Evolutionary conservation across 768 basidiomycete genomes (phyloP).

Genomic region (Tricholoma matsutake): DNA sequence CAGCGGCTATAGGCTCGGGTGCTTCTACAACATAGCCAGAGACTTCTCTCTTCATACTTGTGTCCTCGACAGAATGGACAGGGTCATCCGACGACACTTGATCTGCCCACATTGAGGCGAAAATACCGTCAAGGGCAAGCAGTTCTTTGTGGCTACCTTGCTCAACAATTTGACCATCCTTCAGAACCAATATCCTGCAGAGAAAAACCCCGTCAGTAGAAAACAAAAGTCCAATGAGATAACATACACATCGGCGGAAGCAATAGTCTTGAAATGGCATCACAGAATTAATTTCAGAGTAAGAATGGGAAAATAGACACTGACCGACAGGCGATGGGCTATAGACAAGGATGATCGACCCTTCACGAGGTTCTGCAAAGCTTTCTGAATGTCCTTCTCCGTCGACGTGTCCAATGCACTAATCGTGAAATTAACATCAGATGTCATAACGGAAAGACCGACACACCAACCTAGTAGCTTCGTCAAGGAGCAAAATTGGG

Average conservation of each 20-base stretch:
- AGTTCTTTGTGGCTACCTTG: slow-evolving; percentile 78
- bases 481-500: slow-evolving; percentile 74
- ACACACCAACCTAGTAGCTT: slow-evolving; percentile 59
- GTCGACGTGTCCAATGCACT: slow-evolving; percentile 88
- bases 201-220: slow-evolving; percentile 8
- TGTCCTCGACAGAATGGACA: slow-evolving; percentile 26
- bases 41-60: slow-evolving; percentile 35
- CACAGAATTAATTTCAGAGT: slow-evolving; percentile 15
- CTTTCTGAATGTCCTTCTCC: slow-evolving; percentile 86
- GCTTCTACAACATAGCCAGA: slow-evolving; percentile 45
- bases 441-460: neutral
- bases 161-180: slow-evolving; percentile 87
- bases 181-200: slow-evolving; percentile 83
- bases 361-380: slow-evolving; percentile 73
- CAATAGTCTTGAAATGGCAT: slow-evolving; percentile 40
- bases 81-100: slow-evolving; percentile 69
- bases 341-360: slow-evolving; percentile 76
- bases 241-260: slow-evolving; percentile 59
- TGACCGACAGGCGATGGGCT: slow-evolving; percentile 74
- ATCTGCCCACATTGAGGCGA: slow-evolving; percentile 88
- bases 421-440: slow-evolving; percentile 5
- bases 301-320: slow-evolving; percentile 22
- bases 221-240: slow-evolving; percentile 1
- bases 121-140: slow-evolving; percentile 64
- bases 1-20: slow-evolving; percentile 14